Evolutionary conservation across 1,139 yeast species (phyloP), one percentile per base, ranked within the genome.

Genomic region (Suhomyces chickasaworum): DNA sequence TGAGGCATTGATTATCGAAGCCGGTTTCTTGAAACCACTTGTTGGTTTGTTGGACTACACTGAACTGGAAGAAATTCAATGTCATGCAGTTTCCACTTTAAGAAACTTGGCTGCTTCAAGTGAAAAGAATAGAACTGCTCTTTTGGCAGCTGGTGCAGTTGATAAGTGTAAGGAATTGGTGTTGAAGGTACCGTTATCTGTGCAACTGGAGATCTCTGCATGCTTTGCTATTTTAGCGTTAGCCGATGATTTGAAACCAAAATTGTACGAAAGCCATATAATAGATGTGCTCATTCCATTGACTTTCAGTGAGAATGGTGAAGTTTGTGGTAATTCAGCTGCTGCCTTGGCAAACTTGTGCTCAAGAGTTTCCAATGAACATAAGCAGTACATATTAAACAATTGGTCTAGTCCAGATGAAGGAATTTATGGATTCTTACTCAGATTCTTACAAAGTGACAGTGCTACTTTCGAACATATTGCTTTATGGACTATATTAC

Each of bases 381-480:
- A 91, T 66, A 80, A 83, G 53, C 75, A 71, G 52, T 86, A 86
- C 54, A 89, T 95, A 53, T 78, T 90, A 49, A 78, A 81, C 52
- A 80, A 84, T 56, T 93, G 98, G 96, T 73, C 80, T 30, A 74
- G 74, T 53, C 96, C 97, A 36, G 80, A 80, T 47, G 91, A 89
- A 49, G 98, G 98, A 50, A 86, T 95, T 50, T 80, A 83, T 51
- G 95, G 91, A 23, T 95, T 93, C 62, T 76, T 93, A 55, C 76
- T 84, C 35, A 75, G 93, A 58, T 93, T 91, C 65, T 76, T 93
- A 59, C 83, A 83, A 53, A 83, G 91, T 59, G 87, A 86, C 37
- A 93, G 91, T 65, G 88, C 96, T n/a, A 93, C 98, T 0, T 95
- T 93, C 68, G 98, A 93, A 69, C 99, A 93, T 65, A 93, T 93